Evolutionary conservation across 441 rosid species (phyloP), one percentile per base, ranked within the genome.

Genomic region (Jatropha podagrica): DNA sequence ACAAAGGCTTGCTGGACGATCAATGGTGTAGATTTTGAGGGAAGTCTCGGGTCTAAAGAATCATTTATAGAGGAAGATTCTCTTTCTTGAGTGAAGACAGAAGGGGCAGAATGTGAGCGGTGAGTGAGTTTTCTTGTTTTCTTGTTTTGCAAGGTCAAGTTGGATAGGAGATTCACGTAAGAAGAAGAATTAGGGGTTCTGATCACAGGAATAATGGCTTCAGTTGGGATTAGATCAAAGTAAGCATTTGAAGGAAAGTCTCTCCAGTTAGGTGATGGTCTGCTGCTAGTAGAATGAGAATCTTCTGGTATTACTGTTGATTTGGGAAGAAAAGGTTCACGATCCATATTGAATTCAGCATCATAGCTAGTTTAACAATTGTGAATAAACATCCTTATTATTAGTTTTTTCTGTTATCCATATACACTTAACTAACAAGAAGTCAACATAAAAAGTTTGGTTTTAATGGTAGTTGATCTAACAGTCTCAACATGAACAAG

Each of bases 91-190:
- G 90, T 75, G 71, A 91, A 78, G 12, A 89, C 71, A 0, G 92
- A 80, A 11, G 95, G 95, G n/a, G 95, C 88, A 2, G 93, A 91
- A 71, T 86, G 76, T 2, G 91, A 89, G 4, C 92, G 80, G 64
- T 73, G 84, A 42, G 81, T 18, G 38, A 76, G 81, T 38, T 77
- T 81, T 42, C 80, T 72, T 11, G 15, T 12, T 48, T 77, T 71
- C 80, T 67, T 73, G 87, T 78, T 84, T n/a, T 54, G 58, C 74
- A 89, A 76, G 74, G 1, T 14, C 4, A 58, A 20, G 42, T 77
- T 81, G 77, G 88, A 83, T 52, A 87, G 65, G 76, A 87, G 83
- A 81, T 84, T 87, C 9, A 69, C 73, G 40, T 69, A 72, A 59
- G 93, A 79, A 23, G 86, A 68, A 27, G 89, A 37, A 14, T 61